Evolutionary conservation across 768 basidiomycete species (phyloP), one percentile per base, ranked within the genome.

Genomic region (Suillus clintonianus): DNA sequence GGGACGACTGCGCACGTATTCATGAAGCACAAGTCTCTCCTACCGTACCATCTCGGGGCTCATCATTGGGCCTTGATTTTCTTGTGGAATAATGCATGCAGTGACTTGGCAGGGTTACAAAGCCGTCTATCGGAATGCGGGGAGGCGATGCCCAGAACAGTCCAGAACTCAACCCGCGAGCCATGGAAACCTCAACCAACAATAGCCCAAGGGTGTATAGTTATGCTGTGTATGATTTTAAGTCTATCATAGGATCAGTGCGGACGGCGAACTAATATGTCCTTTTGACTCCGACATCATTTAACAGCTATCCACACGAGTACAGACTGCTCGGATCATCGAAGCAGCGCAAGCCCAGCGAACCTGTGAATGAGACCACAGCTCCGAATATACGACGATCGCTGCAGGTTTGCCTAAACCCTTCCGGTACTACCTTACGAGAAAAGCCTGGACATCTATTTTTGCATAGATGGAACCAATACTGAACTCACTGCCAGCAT

Each of bases 41-140:
- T n/a, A 2, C 30, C 30, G 10, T 32, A 32, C 81, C 82, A 1
- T 76, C 74, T 1, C 80, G 77, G 71, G 78, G 76, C 64, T 68
- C 1, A 69, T 71, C 51, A 34, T 53, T 53, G 30, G 32, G n/a
- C 17, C 15, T 79, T 14, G 77, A 80, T 62, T 54, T 59, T 9
- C 67, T 76, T 19, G 70, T 82, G 30, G n/a, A 63, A 64, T 34
- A 62, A 11, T 83, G 81, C 61, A 64, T 81, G 30, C 69, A 78
- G 48, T 83, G 42, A 32, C 15, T 53, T 27, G 27, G 27, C 57
- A 9, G 30, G 61, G 43, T n/a, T 15, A 79, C 22, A 37, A 74
- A 22, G 72, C 77, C 6, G 9, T 34, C 68, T 36, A 78, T 74
- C 60, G 76, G 79, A 61, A 71, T 66, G 30, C 19, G 51, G 32